Evolutionary conservation across 768 basidiomycete species (phyloP).

Genomic region (Cyclocybe cylindracea): DNA sequence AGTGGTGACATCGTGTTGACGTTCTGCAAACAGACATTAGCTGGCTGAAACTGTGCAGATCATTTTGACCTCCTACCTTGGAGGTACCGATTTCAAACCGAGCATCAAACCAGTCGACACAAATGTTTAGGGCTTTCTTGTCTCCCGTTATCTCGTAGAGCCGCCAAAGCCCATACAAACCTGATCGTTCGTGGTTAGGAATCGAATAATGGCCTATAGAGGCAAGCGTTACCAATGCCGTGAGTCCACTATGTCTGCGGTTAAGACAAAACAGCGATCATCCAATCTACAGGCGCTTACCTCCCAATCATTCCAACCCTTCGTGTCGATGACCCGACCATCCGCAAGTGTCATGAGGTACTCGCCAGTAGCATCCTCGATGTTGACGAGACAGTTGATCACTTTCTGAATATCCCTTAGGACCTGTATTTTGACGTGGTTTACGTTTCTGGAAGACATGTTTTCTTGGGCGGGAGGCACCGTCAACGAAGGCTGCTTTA

Average conservation of each 20-base stretch:
- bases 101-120: constrained; percentile 48
- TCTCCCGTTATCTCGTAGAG: constrained; percentile 43
- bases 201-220: background rate
- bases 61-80: constrained; percentile 30
- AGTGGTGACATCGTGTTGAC: constrained; percentile 61
- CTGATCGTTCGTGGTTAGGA: constrained; percentile 16
- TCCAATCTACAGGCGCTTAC: constrained; percentile 15
- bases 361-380: constrained; percentile 53
- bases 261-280: background rate
- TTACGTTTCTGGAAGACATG: constrained; percentile 34
- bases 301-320: constrained; percentile 62
- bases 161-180: constrained; percentile 41
- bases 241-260: constrained; percentile 38
- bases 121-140: constrained; percentile 36
- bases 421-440: constrained; percentile 27
- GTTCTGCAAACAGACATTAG: constrained; percentile 32
- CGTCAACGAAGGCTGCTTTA: too few species aligned
- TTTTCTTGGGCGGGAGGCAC: background rate
- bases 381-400: constrained; percentile 47
- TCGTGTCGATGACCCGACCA: constrained; percentile 56
- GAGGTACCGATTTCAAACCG: constrained; percentile 52
- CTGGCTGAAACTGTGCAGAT: background rate
- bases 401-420: constrained; percentile 33
- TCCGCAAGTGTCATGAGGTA: constrained; percentile 50
- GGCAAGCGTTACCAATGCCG: constrained; percentile 33